Conservation (phyloP, 2,329 filamentous ascomycete species). For the Colletotrichum sp. region DNA sequence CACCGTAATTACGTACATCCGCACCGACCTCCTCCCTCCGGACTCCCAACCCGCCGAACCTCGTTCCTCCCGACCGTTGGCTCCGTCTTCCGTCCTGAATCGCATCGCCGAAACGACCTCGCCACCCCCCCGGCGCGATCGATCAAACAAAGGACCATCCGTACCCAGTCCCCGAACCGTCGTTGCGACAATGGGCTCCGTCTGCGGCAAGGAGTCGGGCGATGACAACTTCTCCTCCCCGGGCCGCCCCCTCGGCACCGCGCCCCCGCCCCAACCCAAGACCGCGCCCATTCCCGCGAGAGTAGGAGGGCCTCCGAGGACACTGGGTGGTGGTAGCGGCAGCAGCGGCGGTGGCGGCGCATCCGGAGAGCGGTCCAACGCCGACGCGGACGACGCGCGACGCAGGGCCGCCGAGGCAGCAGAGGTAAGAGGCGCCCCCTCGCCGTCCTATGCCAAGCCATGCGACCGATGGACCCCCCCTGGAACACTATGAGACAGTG, state of each 20-base stretch:
- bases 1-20: background rate
- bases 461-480: background rate
- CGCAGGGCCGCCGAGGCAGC: conserved; percentile 80
- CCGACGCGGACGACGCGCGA: conserved; percentile 62
- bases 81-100: background rate
- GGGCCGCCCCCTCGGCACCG: conserved; percentile 73
- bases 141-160: background rate
- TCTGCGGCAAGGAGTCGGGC: conserved; percentile 79
- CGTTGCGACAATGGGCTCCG: conserved; percentile 73
- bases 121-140: background rate
- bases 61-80: background rate
- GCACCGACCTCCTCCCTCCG: background rate
- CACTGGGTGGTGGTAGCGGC: conserved; percentile 63
- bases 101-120: background rate
- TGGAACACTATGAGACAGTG: background rate
- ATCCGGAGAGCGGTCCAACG: conserved; percentile 25
- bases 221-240: conserved; percentile 75
- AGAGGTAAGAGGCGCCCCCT: conserved; percentile 64
- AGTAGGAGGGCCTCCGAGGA: conserved; percentile 64
- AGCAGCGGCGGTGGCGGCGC: conserved; percentile 28
- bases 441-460: background rate
- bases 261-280: conserved; percentile 49
- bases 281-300: conserved; percentile 58
- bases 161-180: background rate
- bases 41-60: background rate